Base-by-base conservation (phyloP, 352 stramenopile species). In the Phytophthora fragariaefolia region DNA sequence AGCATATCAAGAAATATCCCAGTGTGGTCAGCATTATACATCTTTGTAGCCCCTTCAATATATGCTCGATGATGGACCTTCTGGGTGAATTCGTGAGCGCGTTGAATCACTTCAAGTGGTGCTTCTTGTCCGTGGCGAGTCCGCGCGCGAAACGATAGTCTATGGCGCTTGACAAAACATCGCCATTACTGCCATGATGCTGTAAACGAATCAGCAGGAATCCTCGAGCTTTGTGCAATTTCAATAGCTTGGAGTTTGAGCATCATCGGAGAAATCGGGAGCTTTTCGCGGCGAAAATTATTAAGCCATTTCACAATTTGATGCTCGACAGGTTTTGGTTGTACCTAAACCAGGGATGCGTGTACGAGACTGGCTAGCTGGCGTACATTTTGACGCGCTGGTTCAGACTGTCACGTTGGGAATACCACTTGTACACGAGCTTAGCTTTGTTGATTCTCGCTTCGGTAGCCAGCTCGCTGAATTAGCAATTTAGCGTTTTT, bases 11-110 rank as follows among this genome's bases (percentile, higher is more conserved):
- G 32, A 13, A 40, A 40, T 2, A 34, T 47, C 30, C 40, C 54
- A 45, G 42, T 46, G 22, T 61, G 54, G 27, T 53, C 40, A 5
- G 54, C 54, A 9, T 61, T 61, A 18, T 46, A 61, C 9, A 53
- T 61, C 15, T 26, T 38, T 8, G 24, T 61, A 5, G 20, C 40
- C 18, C 54, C 42, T 18, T 52, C 4, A 13, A n/a, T 22, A 5
- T 3, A 15, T 2, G 40, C 42, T 20, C 50, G 42, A 5, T 18
- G 8, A 3, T 28, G 15, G 4, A 43, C 54, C 24, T 53, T 47
- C 18, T 43, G 40, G 3, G 26, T 13, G 22, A 61, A 61, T 10
- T 40, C 13, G 8, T 42, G 18, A 4, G 40, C 54, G 24, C 42
- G 50, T 32, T 46, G 40, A 2, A 17, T n/a, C 7, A 28, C 26